These are phyloP conservation scores for Calocybe gambosa DNA, from an alignment of 1,284 basidiomycete genomes.

Conservation along the genomic window DNA sequence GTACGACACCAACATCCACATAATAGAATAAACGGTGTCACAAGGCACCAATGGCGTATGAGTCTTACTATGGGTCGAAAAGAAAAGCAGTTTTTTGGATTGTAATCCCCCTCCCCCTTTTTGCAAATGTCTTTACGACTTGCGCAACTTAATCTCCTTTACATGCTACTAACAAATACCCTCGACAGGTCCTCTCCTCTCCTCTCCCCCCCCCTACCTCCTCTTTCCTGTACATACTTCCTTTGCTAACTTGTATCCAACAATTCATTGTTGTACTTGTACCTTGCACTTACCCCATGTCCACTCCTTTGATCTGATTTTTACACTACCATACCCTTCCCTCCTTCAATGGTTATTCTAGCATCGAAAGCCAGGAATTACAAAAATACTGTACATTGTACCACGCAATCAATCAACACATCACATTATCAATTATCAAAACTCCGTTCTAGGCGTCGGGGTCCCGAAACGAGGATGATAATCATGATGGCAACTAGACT, in stretches of 20 bases:
- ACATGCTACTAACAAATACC: no score
- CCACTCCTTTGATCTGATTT: neutral
- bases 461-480: no score
- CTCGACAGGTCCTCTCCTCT: no score
- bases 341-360: neutral
- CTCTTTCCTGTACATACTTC: no score
- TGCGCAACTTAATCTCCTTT: no score
- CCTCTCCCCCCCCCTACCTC: no score
- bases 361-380: neutral
- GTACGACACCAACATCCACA: neutral
- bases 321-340: neutral
- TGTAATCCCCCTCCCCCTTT: neutral
- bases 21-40: conserved; percentile 1
- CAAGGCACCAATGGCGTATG: neutral
- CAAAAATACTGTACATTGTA: neutral
- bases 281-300: neutral
- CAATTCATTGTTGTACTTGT: conserved; percentile 1
- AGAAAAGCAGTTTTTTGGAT: neutral
- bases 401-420: no score
- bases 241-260: neutral
- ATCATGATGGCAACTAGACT: no score
- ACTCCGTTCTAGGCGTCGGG: no score
- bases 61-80: neutral
- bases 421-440: no score
- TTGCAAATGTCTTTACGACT: neutral